phyloP scores from a whole-genome alignment of 306 rosid genomes.

The Comarum palustre region DNA sequence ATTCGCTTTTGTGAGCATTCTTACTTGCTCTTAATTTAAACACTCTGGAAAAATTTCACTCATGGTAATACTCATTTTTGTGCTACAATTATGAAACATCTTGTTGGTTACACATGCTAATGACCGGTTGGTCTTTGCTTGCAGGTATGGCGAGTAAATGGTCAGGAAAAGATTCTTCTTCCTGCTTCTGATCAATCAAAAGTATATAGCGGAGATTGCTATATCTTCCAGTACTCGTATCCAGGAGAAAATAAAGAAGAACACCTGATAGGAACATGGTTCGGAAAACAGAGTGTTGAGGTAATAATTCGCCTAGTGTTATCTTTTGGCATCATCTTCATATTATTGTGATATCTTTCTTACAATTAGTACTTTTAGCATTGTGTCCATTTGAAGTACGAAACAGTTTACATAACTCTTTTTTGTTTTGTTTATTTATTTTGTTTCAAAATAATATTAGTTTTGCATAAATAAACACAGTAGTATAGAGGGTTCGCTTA shows the following conservation, averaged over 20 bases:
- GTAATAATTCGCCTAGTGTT: conserved; percentile 40
- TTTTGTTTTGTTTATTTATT: no score
- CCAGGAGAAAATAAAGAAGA: conserved; percentile 96
- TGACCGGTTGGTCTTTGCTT: conserved; percentile 29
- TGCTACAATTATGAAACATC: conserved; percentile 1
- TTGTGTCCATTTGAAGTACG: not conserved
- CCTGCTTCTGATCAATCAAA: conserved; percentile 81
- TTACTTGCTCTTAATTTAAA: not conserved
- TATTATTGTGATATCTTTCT: not conserved
- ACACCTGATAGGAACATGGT: conserved; percentile 81
- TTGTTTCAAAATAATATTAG: not conserved
- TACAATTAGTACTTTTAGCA: not conserved
- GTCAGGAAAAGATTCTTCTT: conserved; percentile 70
- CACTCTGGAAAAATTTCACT: not conserved
- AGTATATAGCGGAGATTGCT: conserved; percentile 89
- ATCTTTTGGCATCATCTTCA: not conserved
- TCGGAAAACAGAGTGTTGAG: conserved; percentile 87
- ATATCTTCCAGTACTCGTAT: conserved; percentile 79
- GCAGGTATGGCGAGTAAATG: conserved; percentile 92
- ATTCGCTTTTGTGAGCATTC: not conserved
- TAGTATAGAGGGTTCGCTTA: not conserved
- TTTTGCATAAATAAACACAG: not conserved
- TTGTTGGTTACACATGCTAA: conserved; percentile 26
- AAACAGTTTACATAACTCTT: not conserved
- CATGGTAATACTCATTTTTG: not conserved